Conservation (phyloP, 2,329 filamentous ascomycete species). For the Chaetomiaceae sp. region DNA sequence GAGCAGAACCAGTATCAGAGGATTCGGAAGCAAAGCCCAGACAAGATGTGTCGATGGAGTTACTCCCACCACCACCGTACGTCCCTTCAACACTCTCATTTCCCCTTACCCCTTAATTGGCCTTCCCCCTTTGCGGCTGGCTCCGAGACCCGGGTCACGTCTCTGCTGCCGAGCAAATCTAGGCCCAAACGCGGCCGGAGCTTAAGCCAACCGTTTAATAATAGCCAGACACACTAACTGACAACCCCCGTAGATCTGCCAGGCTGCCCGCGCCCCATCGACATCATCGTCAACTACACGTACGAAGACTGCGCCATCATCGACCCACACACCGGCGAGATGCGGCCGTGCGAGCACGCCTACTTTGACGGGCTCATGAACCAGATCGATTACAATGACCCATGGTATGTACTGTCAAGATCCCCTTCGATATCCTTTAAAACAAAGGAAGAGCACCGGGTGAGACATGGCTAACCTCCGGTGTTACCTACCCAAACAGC, state of each 20-base stretch:
- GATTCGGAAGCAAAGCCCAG: background rate
- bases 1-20: background rate
- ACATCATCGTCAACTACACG: slow-evolving; percentile 40
- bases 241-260: slow-evolving; percentile 30
- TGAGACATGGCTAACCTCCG: background rate
- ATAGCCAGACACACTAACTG: background rate
- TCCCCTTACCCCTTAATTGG: background rate
- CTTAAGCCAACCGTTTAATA: too few relatives aligned
- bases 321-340: slow-evolving; percentile 28
- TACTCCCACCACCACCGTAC: slow-evolving; percentile 43
- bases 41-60: slow-evolving; percentile 47
- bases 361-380: slow-evolving; percentile 16
- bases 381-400: slow-evolving; percentile 37
- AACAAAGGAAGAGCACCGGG: background rate
- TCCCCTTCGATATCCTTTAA: background rate
- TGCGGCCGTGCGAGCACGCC: slow-evolving; percentile 21
- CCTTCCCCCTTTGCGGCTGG: background rate
- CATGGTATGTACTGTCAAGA: slow-evolving; percentile 33
- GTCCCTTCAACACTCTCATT: background rate
- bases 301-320: slow-evolving; percentile 39
- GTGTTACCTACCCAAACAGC: background rate
- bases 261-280: slow-evolving; percentile 39
- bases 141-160: background rate
- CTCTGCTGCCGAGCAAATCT: background rate
- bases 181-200: too few relatives aligned